These are phyloP conservation scores for Roridomyces roridus DNA, from an alignment of 768 basidiomycete genomes.

Conservation along the genomic window DNA sequence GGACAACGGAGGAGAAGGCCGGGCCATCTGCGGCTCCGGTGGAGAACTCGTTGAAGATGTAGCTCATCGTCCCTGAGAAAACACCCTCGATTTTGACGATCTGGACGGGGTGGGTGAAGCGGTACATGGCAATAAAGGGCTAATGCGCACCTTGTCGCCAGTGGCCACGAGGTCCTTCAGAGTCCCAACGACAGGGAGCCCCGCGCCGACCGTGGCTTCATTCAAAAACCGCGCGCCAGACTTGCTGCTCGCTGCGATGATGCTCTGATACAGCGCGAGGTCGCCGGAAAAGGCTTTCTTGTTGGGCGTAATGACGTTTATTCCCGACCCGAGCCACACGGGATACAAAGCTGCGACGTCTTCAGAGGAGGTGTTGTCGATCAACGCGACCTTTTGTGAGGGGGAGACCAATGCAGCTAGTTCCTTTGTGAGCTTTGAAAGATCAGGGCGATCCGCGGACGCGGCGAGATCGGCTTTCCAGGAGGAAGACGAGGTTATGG, in stretches of 20 bases:
- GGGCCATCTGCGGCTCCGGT: conserved; percentile 71
- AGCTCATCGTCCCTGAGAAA: conserved; percentile 96
- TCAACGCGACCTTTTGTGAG: conserved; percentile 66
- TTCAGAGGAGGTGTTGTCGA: conserved; percentile 94
- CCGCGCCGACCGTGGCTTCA: conserved; percentile 96
- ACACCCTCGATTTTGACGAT: conserved; percentile 95
- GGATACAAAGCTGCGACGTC: conserved; percentile 85
- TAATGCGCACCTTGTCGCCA: conserved; percentile 78
- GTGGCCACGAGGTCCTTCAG: conserved; percentile 91
- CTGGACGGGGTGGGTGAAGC: conserved; percentile 38
- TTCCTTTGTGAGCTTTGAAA: conserved; percentile 44
- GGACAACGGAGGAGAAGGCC: conserved; percentile 89
- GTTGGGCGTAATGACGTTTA: conserved; percentile 94
- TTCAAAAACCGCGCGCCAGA: conserved; percentile 76
- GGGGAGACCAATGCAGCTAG: conserved; percentile 52
- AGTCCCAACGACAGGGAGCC: conserved; percentile 90
- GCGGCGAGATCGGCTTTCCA: conserved; percentile 56
- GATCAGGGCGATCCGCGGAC: conserved; percentile 51
- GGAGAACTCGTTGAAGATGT: conserved; percentile 98
- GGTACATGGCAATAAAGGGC: not conserved
- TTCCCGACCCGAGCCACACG: conserved; percentile 73
- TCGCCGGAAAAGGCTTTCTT: conserved; percentile 93
- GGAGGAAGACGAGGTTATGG: conserved; percentile 45
- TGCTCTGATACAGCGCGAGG: conserved; percentile 68
- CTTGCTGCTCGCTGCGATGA: conserved; percentile 62